Conservation (phyloP, 768 basidiomycete species). For the Megacollybia marginata region DNA sequence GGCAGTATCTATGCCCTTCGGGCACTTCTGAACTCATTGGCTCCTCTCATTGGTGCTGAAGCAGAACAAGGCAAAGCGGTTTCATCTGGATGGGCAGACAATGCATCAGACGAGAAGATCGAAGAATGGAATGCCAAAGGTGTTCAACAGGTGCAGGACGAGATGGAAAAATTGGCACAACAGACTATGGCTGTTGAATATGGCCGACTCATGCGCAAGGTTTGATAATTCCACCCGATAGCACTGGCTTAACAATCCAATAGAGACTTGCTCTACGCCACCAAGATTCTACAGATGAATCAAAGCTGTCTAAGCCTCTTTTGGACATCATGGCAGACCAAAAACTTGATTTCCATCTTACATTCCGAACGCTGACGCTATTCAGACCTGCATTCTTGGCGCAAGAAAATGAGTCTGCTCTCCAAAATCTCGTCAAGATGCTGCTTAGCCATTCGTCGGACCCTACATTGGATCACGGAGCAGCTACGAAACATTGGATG, state of each 20-base stretch:
- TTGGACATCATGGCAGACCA: constrained; percentile 69
- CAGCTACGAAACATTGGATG: constrained; percentile 45
- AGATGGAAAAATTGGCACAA: constrained; percentile 57
- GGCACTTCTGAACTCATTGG: constrained; percentile 67
- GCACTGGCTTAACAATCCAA: background rate
- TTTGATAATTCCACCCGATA: constrained; percentile 15
- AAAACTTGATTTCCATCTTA: constrained; percentile 80
- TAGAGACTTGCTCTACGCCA: constrained; percentile 74
- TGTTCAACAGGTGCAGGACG: constrained; percentile 41
- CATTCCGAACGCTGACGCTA: constrained; percentile 64
- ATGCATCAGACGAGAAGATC: constrained; percentile 42
- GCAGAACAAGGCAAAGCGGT: constrained; percentile 45
- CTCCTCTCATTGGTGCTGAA: constrained; percentile 86
- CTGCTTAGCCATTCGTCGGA: constrained; percentile 44
- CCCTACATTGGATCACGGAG: constrained; percentile 31
- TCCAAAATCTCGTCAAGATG: constrained; percentile 35
- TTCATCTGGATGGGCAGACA: constrained; percentile 56
- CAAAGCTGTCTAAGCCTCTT: constrained; percentile 53
- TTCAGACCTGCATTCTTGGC: constrained; percentile 45
- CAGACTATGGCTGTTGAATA: constrained; percentile 59
- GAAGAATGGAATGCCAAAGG: constrained; percentile 57
- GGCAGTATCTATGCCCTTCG: constrained; percentile 70
- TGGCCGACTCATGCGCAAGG: constrained; percentile 62
- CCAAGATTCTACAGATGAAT: constrained; percentile 51
- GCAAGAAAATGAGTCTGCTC: constrained; percentile 6